These are phyloP conservation scores for Trichaptum fuscoviolaceum DNA, from an alignment of 768 basidiomycete species.

Conservation along the genomic window DNA sequence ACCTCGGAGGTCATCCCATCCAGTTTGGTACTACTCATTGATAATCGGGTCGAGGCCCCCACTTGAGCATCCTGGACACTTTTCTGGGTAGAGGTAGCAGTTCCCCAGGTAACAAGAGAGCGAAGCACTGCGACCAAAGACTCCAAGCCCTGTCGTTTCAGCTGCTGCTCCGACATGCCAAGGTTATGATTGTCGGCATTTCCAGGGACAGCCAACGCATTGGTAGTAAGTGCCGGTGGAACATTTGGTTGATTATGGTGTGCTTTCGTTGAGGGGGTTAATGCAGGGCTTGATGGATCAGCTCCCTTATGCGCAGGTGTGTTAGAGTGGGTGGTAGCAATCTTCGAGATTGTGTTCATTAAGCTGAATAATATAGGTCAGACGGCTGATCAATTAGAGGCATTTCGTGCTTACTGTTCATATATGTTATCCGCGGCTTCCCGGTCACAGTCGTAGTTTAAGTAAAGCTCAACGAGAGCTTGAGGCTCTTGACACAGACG, in stretches of 20 bases:
- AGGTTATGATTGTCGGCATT: slow-evolving; percentile 62
- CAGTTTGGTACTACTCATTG: slow-evolving; percentile 46
- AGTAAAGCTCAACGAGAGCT: slow-evolving; percentile 94
- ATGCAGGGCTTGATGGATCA: slow-evolving; percentile 58
- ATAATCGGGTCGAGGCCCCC: slow-evolving; percentile 39
- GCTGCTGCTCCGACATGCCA: slow-evolving; percentile 75
- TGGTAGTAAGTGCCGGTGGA: slow-evolving; percentile 62
- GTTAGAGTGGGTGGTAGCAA: slow-evolving; percentile 50
- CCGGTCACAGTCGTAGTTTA: slow-evolving; percentile 98
- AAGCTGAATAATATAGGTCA: slow-evolving; percentile 40
- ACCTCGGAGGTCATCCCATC: slow-evolving; percentile 53
- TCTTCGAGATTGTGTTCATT: slow-evolving; percentile 94
- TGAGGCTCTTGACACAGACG: slow-evolving; percentile 94
- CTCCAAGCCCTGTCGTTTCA: slow-evolving; percentile 91
- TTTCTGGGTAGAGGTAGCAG: slow-evolving; percentile 36
- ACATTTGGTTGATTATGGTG: slow-evolving; percentile 36
- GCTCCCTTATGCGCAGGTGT: slow-evolving; percentile 45
- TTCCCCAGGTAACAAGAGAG: slow-evolving; percentile 91
- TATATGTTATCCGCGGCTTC: slow-evolving; percentile 96
- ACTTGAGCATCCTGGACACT: slow-evolving; percentile 35
- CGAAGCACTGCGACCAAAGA: slow-evolving; percentile 84
- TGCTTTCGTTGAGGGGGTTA: slow-evolving; percentile 45
- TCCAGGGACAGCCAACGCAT: slow-evolving; percentile 59
- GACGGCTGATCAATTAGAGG: not conserved
- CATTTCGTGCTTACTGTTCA: slow-evolving; percentile 61